phyloP scores from a whole-genome alignment of 805 yeast genomes.

The Saccharomycopsis sp. region DNA sequence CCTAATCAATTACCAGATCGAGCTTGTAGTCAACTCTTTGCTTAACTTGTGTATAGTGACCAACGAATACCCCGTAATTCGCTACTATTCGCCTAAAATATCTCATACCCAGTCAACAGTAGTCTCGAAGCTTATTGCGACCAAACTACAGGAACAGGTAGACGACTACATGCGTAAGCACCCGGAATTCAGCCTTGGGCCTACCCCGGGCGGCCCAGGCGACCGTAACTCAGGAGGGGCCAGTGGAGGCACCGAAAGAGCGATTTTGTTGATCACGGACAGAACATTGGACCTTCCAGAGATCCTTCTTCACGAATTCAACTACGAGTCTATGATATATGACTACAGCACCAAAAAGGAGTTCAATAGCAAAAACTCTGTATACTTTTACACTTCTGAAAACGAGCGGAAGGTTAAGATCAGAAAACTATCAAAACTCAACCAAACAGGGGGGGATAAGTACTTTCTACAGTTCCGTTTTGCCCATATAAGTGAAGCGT shows the following conservation, averaged over 20 bases:
- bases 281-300: constrained; percentile 77
- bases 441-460: constrained; percentile 52
- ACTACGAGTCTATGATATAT: constrained; percentile 87
- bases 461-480: constrained; percentile 64
- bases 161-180: constrained; percentile 71
- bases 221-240: constrained; percentile 62
- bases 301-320: constrained; percentile 83
- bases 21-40: constrained; percentile 54
- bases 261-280: constrained; percentile 72
- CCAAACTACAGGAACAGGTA: constrained; percentile 58
- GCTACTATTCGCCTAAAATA: constrained; percentile 58
- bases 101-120: constrained; percentile 47
- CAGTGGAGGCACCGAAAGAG: constrained; percentile 58
- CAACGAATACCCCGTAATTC: constrained; percentile 82
- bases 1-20: constrained; percentile 51
- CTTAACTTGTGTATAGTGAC: constrained; percentile 68
- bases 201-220: constrained; percentile 56
- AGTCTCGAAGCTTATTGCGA: constrained; percentile 65
- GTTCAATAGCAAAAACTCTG: constrained; percentile 31
- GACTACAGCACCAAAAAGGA: constrained; percentile 47
- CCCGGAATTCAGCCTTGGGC: constrained; percentile 54
- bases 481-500: constrained; percentile 67
- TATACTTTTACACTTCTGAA: constrained; percentile 40
- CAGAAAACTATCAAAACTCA: constrained; percentile 41
- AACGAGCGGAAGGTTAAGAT: constrained; percentile 44